Base-by-base conservation (phyloP, 768 basidiomycete genomes). In the Baorangia bicolor region DNA sequence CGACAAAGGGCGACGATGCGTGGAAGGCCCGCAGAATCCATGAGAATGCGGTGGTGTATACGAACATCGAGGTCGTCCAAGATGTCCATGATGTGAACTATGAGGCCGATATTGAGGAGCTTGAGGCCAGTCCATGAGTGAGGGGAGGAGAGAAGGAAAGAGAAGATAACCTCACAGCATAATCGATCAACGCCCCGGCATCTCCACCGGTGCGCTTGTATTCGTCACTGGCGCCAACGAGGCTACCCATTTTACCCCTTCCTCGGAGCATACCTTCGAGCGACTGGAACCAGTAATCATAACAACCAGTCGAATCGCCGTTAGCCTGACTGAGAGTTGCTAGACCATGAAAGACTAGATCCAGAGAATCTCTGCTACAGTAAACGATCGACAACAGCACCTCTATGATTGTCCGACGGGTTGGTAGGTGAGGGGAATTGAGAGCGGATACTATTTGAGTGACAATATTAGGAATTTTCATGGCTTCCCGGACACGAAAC, bases 191-290 rank as follows among this genome's bases (percentile, higher is more conserved):
- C 41, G 82, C 81, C 39, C 78, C 82, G 56, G 90, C 87, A 20
- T 83, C 69, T 38, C 87, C 84, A 43, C 81, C 83, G 56, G 79
- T 75, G 55, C 82, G 85, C 70, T 81, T 82, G 52, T 95, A 82
- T 62, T 98, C 94, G 14, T 95, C 92, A 63, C 94, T 96, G 23
- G 94, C 93, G 0, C 97, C 97, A 9, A 99, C 96, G 38, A 91
- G 72, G 68, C 91, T 97, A 1, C 96, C 96, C 92, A 98, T 94
- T 69, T 87, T 89, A 1, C 96, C 96, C 53, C 94, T 77, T 3
- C 94, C 95, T 44, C 85, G 81, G 18, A 98, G 78, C 3, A 83
- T 83, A 27, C 75, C 73, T 61, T 93, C 89, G 59, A 96, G 75
- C 0, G 86, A 87, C 62, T 85, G 87, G 67, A 98, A 91, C 95